Percentiles rank a stretch among this genome's conserved stretches.
phyloP scores from a whole-genome alignment of 1,284 basidiomycete species.

The Trichosporon coremiiforme region DNA sequence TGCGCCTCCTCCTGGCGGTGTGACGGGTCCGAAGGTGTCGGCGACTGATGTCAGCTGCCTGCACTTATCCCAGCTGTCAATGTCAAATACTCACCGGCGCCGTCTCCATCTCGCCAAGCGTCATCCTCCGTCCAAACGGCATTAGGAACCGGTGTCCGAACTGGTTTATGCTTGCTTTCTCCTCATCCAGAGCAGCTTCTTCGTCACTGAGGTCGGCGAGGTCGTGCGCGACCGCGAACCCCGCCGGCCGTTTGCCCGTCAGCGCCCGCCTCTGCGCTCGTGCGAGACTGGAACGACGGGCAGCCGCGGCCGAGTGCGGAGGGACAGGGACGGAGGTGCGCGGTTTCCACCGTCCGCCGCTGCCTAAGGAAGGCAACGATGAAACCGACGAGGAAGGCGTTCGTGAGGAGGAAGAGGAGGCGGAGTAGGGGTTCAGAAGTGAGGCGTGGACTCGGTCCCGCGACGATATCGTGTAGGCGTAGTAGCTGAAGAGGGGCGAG shows the following conservation, averaged over 20 bases:
- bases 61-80: not conserved
- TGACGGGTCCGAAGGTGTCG: constrained; percentile 49
- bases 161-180: constrained; percentile 43
- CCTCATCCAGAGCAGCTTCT: constrained; percentile 44
- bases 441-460: constrained; percentile 35
- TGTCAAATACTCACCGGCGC: constrained; percentile 38
- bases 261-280: constrained; percentile 42
- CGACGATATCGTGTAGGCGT: constrained; percentile 39
- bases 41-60: constrained; percentile 38
- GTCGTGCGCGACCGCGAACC: constrained; percentile 39
- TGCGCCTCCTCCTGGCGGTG: constrained; percentile 49
- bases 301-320: not conserved
- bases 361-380: constrained; percentile 8
- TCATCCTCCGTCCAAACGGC: constrained; percentile 48
- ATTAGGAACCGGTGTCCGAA: constrained; percentile 53
- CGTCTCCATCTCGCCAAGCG: constrained; percentile 54
- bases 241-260: constrained; percentile 39
- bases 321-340: not conserved
- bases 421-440: constrained; percentile 16
- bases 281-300: constrained; percentile 3
- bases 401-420: constrained; percentile 11
- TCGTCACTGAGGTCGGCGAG: constrained; percentile 47
- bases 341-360: not conserved
- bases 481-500: constrained; percentile 40
- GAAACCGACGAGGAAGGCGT: constrained; percentile 12